These are phyloP conservation scores for Ochromonas danica DNA, from an alignment of 108 stramenopile species.

Conservation along the genomic window DNA sequence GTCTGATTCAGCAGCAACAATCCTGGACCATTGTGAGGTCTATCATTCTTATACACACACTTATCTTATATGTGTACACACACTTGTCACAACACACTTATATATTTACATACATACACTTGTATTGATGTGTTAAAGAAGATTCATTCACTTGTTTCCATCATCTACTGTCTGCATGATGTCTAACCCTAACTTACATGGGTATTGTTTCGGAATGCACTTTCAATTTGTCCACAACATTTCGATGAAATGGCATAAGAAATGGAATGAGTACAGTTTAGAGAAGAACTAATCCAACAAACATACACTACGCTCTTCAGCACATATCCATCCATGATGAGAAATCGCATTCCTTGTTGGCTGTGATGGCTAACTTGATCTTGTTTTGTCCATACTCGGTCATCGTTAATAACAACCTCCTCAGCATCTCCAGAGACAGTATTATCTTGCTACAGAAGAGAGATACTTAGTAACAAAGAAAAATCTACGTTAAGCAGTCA, in stretches of 20 bases:
- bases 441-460: constrained; percentile 7
- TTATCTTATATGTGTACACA: too few relatives aligned
- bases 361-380: constrained; percentile 9
- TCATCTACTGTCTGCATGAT: constrained; percentile 15
- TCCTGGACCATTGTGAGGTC: too few relatives aligned
- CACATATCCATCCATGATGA: constrained; percentile 15
- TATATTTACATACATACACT: constrained; percentile 6
- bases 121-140: constrained; percentile 17
- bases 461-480: constrained; percentile 17
- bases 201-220: constrained; percentile 15
- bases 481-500: constrained; percentile 10
- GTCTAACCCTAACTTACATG: constrained; percentile 15
- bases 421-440: constrained; percentile 9
- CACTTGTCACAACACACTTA: too few relatives aligned
- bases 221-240: constrained; percentile 17
- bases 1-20: too few relatives aligned
- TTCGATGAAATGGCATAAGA: constrained; percentile 16
- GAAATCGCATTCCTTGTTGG: constrained; percentile 15
- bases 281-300: constrained; percentile 6
- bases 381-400: constrained; percentile 15
- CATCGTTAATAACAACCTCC: constrained; percentile 9
- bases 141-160: constrained; percentile 16
- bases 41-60: too few relatives aligned
- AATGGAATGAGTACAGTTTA: constrained; percentile 17
- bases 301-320: constrained; percentile 15